phyloP scores from a whole-genome alignment of 2,329 filamentous ascomycete species.

The Paramyrothecium roridum region DNA sequence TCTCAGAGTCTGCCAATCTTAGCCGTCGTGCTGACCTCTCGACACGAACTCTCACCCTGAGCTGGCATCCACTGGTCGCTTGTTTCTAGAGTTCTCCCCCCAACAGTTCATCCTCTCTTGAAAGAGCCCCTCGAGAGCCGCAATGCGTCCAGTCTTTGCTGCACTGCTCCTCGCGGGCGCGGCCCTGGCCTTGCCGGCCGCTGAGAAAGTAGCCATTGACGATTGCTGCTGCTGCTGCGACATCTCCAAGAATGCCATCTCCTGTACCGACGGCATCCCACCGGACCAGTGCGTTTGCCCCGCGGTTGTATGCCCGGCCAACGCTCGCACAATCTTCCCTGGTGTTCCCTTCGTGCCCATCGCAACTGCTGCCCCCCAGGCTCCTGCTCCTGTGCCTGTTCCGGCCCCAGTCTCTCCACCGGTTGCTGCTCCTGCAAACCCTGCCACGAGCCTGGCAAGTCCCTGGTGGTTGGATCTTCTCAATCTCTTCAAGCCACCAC shows the following conservation, averaged over 20 bases:
- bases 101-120: neutral
- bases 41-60: too few species aligned
- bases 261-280: slow-evolving; percentile 15
- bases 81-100: too few species aligned
- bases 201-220: neutral
- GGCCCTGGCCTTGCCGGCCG: neutral
- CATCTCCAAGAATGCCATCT: slow-evolving; percentile 13
- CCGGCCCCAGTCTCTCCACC: neutral
- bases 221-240: slow-evolving; percentile 31
- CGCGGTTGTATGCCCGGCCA: slow-evolving; percentile 17
- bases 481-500: neutral
- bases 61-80: too few species aligned
- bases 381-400: neutral
- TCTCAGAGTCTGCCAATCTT: too few species aligned
- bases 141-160: neutral
- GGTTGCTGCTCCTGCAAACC: neutral
- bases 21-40: too few species aligned
- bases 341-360: too few species aligned
- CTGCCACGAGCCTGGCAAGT: neutral
- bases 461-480: neutral
- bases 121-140: neutral
- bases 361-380: neutral
- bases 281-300: slow-evolving; percentile 22
- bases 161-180: neutral
- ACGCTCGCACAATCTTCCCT: slow-evolving; percentile 4